Evolutionary conservation across 2,329 filamentous ascomycete species (phyloP), one percentile per base, ranked within the genome.

Genomic region (Alternaria dauci): DNA sequence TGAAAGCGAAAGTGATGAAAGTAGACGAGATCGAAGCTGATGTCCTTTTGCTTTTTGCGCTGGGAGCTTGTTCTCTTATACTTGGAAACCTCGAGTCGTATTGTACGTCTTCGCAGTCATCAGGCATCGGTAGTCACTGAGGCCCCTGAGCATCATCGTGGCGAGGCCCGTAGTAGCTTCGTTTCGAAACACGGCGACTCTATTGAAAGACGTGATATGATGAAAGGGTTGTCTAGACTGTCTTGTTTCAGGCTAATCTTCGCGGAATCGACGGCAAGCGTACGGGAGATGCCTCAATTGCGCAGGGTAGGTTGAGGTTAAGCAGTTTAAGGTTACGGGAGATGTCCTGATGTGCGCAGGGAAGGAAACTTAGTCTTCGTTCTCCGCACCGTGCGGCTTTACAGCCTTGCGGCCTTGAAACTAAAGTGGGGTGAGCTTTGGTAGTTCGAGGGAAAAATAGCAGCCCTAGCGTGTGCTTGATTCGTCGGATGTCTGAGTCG

Each of bases 161-260:
- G 44, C 38, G 44, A 48, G 44, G 30, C 44, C 32, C 38, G 38
- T 32, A 34, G 50, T 47, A 47, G 52, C 36, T 25, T 39, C 30
- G 52, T 59, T 59, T 56, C 52, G 57, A 56, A 59, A 59, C 57
- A 44, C 51, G 46, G 38, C 39, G 42, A 47, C 38, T 50, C 38
- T 44, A 36, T 46, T 30, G 28, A 41, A 41, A 38, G 38, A 51
- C 36, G 41, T 53, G 32, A 26, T 53, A 25, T 50, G 41, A 51
- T 54, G 44, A 23, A 46, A 51, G 46, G 52, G 57, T 20, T 52
- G 38, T 39, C 52, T 56, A 59, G 46, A 50, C 16, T 38, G 18
- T 44, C 23, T 38, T 20, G 52, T 51, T 42, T 48, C 47, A 34
- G 34, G 52, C 43, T 20, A 54, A 39, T 16, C 42, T 23, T 20